Evolutionary conservation across 192 early-diverging fungal species (phyloP).

Genomic region (Backusella tarrabulga): DNA sequence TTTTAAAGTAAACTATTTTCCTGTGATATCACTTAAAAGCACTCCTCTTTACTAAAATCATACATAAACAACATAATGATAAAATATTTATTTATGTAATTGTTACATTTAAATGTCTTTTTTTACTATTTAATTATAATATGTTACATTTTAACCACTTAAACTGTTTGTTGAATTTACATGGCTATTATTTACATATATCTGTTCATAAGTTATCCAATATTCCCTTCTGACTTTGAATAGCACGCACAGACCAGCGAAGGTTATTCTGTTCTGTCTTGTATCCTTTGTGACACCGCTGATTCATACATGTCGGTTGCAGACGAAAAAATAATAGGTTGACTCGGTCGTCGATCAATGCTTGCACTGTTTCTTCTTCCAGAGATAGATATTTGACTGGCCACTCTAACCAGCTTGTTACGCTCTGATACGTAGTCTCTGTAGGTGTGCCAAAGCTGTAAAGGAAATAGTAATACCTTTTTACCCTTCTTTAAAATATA

Average conservation of each 20-base stretch:
- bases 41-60: background rate
- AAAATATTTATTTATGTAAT: background rate
- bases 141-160: background rate
- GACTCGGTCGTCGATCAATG: background rate
- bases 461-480: conserved; percentile 5
- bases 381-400: background rate
- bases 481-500: conserved; percentile 13
- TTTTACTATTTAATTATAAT: no score
- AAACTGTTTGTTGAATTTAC: background rate
- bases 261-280: background rate
- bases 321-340: background rate
- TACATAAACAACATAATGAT: background rate
- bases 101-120: background rate
- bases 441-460: conserved; percentile 1
- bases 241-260: background rate
- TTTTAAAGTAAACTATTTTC: background rate
- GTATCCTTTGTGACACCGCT: background rate
- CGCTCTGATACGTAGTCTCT: conserved; percentile 8
- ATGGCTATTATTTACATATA: background rate
- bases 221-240: background rate
- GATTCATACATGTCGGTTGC: background rate
- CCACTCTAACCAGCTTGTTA: conserved; percentile 3
- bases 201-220: background rate
- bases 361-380: background rate
- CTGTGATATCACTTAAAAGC: background rate